These are phyloP conservation scores for Boletus holoroseus DNA, from an alignment of 1,284 basidiomycete genomes.

Conservation along the genomic window DNA sequence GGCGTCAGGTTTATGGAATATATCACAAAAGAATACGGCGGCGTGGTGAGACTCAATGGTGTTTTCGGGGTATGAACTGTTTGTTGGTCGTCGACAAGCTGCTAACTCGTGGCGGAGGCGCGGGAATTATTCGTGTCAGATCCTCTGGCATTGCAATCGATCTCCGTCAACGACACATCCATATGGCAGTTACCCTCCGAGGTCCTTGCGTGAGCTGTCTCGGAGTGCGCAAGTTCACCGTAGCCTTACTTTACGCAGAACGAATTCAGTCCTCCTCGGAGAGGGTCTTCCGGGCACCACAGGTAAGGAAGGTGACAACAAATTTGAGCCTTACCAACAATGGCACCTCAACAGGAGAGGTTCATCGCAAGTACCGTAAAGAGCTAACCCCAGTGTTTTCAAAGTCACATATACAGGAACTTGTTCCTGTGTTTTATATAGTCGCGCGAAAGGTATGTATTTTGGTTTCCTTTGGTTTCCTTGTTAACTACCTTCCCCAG, in stretches of 20 bases:
- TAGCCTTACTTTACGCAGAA: conserved; percentile 9
- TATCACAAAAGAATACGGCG: conserved; percentile 3
- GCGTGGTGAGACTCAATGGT: conserved; percentile 2
- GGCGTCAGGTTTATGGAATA: conserved; percentile 3
- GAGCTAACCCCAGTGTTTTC: conserved; percentile 45
- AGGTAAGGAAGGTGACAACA: conserved; percentile 27
- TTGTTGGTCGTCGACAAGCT: neutral
- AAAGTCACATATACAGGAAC: conserved; percentile 37
- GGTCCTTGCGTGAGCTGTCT: conserved; percentile 25
- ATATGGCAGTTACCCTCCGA: conserved; percentile 35
- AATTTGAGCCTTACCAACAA: conserved; percentile 1
- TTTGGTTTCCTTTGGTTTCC: too few relatives aligned
- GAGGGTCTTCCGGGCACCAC: conserved; percentile 14
- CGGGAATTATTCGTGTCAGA: conserved; percentile 41
- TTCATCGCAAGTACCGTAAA: conserved; percentile 44
- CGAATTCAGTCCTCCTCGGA: conserved; percentile 14
- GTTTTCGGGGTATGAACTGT: neutral
- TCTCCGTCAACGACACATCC: conserved; percentile 40
- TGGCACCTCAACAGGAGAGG: conserved; percentile 33
- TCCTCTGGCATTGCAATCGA: conserved; percentile 39
- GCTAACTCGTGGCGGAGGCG: neutral
- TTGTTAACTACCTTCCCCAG: neutral
- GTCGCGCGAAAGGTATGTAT: conserved; percentile 1
- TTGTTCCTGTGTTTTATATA: conserved; percentile 37
- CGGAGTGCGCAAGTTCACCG: conserved; percentile 39